Evolutionary conservation across 2,329 filamentous ascomycete genomes (phyloP), one percentile per base, ranked within the genome.

Genomic region (Aureobasidium sp.): DNA sequence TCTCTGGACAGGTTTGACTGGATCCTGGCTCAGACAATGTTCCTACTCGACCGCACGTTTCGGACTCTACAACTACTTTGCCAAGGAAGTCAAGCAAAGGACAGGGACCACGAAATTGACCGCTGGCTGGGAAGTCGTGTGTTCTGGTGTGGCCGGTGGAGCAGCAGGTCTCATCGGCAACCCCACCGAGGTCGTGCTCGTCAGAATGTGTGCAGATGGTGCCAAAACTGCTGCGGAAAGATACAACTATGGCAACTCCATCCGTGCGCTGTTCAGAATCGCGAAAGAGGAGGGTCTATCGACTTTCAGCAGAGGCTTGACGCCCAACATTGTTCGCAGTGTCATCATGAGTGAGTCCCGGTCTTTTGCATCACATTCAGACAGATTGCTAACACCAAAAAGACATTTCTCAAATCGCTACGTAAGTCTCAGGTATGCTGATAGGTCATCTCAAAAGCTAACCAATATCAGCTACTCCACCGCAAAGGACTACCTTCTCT

Each of bases 331-430:
- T 42, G 57, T 60, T 17, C 57, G 57, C 57, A 60, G 57, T 60
- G 45, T 60, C 17, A 60, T 60, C 34, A 60, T 60, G 57, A 60
- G 57, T 60, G 14, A 60, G 57, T 59, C 14, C 4, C 39, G 11
- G 5, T 1, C 14, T 14, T 14, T 8, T 14, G 31, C 8, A 4
- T 22, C 1, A 12, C 8, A 9, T 37, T n/a, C 27, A 11, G 12
- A 1, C 44, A 48, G 9, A 20, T 15, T 12, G 20, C 57, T 51
- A 51, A 60, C 12, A 5, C 2, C 22, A 8, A 25, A 20, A 36
- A 60, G 57, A 60, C 57, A 60, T 60, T 20, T 60, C 57, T 17
- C 57, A 60, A 7, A 60, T 60, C n/a, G 57, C 57, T 39, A 60
- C 57, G 57, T 60, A 20, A 49, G 57, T 51, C 7, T 17, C 11